phyloP scores from a whole-genome alignment of 148 eudicot species.

The Amaranthus hypochondriacus region DNA sequence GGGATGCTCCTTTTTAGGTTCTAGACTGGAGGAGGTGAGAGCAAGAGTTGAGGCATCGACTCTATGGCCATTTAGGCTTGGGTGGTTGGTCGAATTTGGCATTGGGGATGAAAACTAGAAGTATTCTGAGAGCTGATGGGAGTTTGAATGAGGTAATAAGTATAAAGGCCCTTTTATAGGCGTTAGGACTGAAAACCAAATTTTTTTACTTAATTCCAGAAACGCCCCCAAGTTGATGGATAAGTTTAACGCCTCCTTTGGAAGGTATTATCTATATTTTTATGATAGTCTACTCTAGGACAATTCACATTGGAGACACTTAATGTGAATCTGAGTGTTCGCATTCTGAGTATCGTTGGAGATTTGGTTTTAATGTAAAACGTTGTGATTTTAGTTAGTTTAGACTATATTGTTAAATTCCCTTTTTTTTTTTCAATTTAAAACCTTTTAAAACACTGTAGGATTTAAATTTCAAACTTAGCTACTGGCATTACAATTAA shows the following conservation, averaged over 20 bases:
- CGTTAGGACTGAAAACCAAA: not conserved
- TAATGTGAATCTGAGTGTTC: constrained; percentile 12
- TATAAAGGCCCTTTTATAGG: constrained; percentile 11
- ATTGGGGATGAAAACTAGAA: constrained; percentile 15
- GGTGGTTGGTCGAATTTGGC: constrained; percentile 10
- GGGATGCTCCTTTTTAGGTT: not conserved
- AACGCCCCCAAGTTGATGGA: not conserved
- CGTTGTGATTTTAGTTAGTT: not conserved
- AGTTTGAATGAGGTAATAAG: not conserved
- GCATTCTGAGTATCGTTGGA: constrained; percentile 9
- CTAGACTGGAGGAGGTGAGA: not conserved
- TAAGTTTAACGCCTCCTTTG: not conserved
- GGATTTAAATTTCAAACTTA: not conserved
- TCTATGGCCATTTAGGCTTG: not conserved
- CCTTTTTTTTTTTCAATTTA: not conserved
- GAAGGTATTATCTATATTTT: constrained; percentile 3
- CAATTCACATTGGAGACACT: not conserved
- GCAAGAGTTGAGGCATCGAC: constrained; percentile 8
- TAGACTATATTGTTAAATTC: not conserved
- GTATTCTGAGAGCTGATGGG: not conserved
- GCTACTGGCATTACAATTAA: no score
- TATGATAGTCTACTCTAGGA: constrained; percentile 9
- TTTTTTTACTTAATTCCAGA: not conserved
- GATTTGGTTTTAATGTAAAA: constrained; percentile 1
- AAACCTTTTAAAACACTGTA: not conserved